phyloP scores from a whole-genome alignment of 2,329 filamentous ascomycete genomes.

The Fusarium sp. region DNA sequence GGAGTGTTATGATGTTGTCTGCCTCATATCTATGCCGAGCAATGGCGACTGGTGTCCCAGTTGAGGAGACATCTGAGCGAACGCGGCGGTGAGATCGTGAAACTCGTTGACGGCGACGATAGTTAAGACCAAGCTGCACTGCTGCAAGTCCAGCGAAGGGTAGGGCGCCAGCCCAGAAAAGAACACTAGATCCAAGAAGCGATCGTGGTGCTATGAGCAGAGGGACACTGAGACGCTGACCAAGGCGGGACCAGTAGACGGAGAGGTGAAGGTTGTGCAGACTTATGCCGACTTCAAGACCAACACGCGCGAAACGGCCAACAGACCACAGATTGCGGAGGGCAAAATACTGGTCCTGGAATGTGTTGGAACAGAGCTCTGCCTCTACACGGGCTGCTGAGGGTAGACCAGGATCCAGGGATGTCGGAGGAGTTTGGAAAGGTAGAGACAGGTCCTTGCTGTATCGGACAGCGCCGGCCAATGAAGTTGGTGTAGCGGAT shows the following conservation, averaged over 20 bases:
- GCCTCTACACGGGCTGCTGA: constrained; percentile 52
- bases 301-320: constrained; percentile 54
- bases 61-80: constrained; percentile 8
- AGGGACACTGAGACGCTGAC: constrained; percentile 57
- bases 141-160: constrained; percentile 54
- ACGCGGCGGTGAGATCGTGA: constrained; percentile 6
- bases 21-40: constrained; percentile 54
- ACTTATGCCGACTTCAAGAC: constrained; percentile 57
- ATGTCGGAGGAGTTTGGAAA: constrained; percentile 31
- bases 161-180: constrained; percentile 52
- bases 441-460: constrained; percentile 47
- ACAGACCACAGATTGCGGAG: constrained; percentile 55
- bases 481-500: constrained; percentile 40
- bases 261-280: constrained; percentile 55
- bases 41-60: constrained; percentile 41
- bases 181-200: constrained; percentile 41
- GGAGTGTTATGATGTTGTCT: constrained; percentile 55
- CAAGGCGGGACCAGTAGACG: constrained; percentile 58
- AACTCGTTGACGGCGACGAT: constrained; percentile 18
- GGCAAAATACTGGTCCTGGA: constrained; percentile 52
- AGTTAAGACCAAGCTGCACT: constrained; percentile 45
- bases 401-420: constrained; percentile 13
- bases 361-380: constrained; percentile 52
- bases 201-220: constrained; percentile 51
- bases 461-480: constrained; percentile 50